These are phyloP conservation scores for Jaapia argillacea DNA, from an alignment of 768 basidiomycete genomes.

Conservation along the genomic window DNA sequence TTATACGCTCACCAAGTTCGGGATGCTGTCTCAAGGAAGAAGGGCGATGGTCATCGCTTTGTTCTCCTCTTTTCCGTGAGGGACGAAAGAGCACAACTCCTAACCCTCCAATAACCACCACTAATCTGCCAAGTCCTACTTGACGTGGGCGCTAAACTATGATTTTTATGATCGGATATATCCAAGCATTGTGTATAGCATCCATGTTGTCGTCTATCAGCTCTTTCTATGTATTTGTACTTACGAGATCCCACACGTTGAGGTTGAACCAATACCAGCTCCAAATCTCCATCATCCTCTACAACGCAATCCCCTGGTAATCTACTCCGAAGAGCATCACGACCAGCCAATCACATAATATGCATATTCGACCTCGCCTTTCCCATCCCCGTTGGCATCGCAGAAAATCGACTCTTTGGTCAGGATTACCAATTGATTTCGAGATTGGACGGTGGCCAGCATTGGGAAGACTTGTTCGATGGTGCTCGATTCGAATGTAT, in stretches of 20 bases:
- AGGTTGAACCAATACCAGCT: too few species aligned
- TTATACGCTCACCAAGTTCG: constrained; percentile 61
- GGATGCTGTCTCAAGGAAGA: constrained; percentile 53
- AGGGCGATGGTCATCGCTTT: constrained; percentile 52
- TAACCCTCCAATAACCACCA: constrained; percentile 24
- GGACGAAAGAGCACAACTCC: constrained; percentile 60
- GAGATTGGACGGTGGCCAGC: constrained; percentile 5
- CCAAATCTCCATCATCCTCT: too few species aligned
- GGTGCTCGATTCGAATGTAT: constrained; percentile 44
- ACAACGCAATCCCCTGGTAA: too few species aligned
- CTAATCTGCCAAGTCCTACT: too few species aligned
- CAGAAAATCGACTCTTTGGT: constrained; percentile 46
- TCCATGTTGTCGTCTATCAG: too few species aligned
- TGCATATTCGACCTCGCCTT: constrained; percentile 51
- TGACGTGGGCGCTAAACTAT: too few species aligned
- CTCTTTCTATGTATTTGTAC: too few species aligned
- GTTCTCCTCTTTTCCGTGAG: constrained; percentile 56
- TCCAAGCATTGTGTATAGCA: too few species aligned
- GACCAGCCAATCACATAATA: constrained; percentile 72
- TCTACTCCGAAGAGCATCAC: too few species aligned
- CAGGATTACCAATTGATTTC: constrained; percentile 32
- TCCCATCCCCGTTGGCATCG: constrained; percentile 28
- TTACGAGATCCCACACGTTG: too few species aligned
- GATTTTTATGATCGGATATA: too few species aligned
- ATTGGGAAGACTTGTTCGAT: constrained; percentile 46